Evolutionary conservation across 371 early-diverging fungal genomes (phyloP), one percentile per base, ranked within the genome.

Genomic region (Batrachochytrium dendrobatidis): DNA sequence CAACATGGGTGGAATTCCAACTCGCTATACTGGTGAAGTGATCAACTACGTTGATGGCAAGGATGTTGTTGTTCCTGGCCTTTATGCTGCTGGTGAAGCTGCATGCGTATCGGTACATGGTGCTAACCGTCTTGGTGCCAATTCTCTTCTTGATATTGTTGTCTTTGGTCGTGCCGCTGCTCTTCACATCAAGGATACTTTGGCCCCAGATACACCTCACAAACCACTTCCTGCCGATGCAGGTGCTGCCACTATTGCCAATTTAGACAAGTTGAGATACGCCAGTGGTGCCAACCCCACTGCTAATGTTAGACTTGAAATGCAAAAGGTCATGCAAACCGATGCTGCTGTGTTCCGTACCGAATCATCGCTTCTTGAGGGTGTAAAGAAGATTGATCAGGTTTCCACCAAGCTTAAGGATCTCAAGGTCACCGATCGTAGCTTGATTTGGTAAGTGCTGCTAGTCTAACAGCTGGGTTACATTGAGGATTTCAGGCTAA

Each of bases 1-100:
- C 86, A 97, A 96, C 83, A 96, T 96, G 96, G 98, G 98, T 71
- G 96, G 98, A 75, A 96, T 97, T 62, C 97, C 96, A 31, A 95
- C 96, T 48, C 83, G 83, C 57, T 96, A 91, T 86, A 95, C 95
- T 53, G 98, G 98, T 63, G 92, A 97, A 77, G 96, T 95, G 20
- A 70, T 95, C 70, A 79, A 77, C 48, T 61, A 71, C 65, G 58
- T 65, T 61, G 61, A 76, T 59, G 81, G 85, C 53, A 67, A 74
- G 52, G 77, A 78, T 68, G 44, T 48, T 3, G 57, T 77, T 53
- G 77, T 82, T 24, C 76, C 77, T 17, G 79, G 79, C 22, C 71
- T 82, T n/a, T 82, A 77, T 63, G 82, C 82, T 58, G 80, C 79
- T 55, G 82, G 82, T 54, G 82, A 82, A 63, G 75, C 80, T 33